phyloP scores from a whole-genome alignment of 164 flowering plant genomes.

The Cinnamomum chago region DNA sequence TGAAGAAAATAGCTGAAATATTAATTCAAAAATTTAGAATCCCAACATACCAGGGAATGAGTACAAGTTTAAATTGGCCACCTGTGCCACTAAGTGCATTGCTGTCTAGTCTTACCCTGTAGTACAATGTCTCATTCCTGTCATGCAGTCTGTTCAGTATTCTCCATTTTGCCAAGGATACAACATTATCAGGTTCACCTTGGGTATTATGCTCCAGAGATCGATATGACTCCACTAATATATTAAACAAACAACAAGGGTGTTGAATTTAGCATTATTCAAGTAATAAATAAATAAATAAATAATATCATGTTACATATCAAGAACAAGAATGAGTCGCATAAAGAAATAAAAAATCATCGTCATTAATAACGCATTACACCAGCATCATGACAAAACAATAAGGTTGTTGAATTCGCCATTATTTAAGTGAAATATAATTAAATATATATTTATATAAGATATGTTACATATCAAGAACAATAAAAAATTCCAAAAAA shows the following conservation, averaged over 20 bases:
- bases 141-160: conserved; percentile 94
- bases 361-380: background rate
- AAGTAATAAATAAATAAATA: background rate
- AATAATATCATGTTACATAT: background rate
- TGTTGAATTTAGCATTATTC: conserved; percentile 1
- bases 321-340: background rate
- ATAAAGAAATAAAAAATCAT: background rate
- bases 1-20: conserved; percentile 24
- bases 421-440: background rate
- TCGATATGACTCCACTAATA: conserved; percentile 83
- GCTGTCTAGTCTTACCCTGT: conserved; percentile 59
- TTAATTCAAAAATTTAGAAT: conserved; percentile 2
- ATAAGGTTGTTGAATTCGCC: background rate
- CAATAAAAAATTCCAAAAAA: background rate
- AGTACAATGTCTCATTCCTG: conserved; percentile 96
- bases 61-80: background rate
- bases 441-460: background rate
- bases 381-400: conserved; percentile 15
- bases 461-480: background rate
- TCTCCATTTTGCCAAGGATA: conserved; percentile 92
- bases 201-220: conserved; percentile 77
- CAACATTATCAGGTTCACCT: conserved; percentile 43
- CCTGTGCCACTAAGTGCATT: background rate
- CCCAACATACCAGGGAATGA: background rate
- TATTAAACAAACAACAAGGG: conserved; percentile 3